Conservation (phyloP, 176 grass and related monocot genomes). For the Phyllostachys edulis region DNA sequence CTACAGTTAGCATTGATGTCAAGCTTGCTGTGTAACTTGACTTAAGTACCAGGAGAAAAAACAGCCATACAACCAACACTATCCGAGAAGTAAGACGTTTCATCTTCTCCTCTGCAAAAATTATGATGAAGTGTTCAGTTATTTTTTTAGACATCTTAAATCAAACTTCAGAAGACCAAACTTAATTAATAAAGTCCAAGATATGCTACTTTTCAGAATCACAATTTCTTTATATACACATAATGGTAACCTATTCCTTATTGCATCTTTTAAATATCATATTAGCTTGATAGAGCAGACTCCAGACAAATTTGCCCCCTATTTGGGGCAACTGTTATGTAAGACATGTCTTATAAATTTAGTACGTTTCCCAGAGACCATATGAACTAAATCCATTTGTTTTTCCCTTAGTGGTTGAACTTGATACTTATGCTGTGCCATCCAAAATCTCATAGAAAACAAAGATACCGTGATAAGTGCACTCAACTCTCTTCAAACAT, state of each 20-base stretch:
- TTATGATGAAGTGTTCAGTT: not conserved
- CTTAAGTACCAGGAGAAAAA: slow-evolving; percentile 47
- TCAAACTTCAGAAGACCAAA: not conserved
- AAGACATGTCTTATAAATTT: not conserved
- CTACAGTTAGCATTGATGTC: slow-evolving; percentile 52
- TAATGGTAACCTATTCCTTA: not conserved
- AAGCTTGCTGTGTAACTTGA: slow-evolving; percentile 65
- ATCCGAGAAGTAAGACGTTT: slow-evolving; percentile 37
- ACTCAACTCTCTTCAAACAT: slow-evolving; percentile 49
- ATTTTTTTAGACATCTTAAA: not conserved
- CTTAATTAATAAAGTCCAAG: not conserved
- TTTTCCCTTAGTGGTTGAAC: not conserved
- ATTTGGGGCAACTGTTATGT: not conserved
- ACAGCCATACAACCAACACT: slow-evolving; percentile 55
- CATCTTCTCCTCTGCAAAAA: slow-evolving; percentile 31
- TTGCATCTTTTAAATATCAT: not conserved
- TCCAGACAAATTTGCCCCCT: not conserved
- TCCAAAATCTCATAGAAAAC: not conserved
- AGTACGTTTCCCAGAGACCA: not conserved
- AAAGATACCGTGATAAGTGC: slow-evolving; percentile 2
- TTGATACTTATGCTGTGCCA: not conserved
- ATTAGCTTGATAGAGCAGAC: not conserved
- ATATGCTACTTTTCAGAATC: not conserved
- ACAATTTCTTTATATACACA: not conserved
- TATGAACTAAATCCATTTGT: not conserved